These are phyloP conservation scores for Phragmites australis DNA, from an alignment of 176 grass and related monocot species.

Conservation along the genomic window DNA sequence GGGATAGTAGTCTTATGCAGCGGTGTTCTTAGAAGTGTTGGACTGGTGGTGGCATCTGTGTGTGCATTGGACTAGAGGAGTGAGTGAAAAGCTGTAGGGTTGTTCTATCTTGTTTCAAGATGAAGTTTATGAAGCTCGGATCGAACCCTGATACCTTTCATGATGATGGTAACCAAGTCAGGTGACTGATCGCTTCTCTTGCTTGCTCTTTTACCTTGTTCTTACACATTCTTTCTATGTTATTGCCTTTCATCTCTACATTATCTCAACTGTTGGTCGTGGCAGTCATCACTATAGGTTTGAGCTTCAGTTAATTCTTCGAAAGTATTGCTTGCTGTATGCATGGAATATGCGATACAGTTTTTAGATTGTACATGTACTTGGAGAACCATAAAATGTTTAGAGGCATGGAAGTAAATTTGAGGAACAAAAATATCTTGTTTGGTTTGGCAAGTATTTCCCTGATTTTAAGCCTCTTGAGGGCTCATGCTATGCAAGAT, in stretches of 20 bases:
- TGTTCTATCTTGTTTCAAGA: conserved; percentile 42
- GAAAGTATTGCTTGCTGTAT: neutral
- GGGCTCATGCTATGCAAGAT: neutral
- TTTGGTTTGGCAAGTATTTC: conserved; percentile 1
- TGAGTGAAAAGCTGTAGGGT: neutral
- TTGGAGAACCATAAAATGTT: neutral
- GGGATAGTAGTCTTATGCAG: conserved; percentile 20
- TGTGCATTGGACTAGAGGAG: conserved; percentile 23
- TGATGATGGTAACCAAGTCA: conserved; percentile 73
- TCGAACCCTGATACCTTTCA: conserved; percentile 92
- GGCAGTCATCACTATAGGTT: neutral
- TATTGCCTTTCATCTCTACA: neutral
- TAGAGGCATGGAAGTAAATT: neutral
- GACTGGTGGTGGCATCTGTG: neutral
- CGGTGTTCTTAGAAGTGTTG: conserved; percentile 27
- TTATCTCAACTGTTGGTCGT: neutral
- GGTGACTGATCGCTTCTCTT: conserved; percentile 51
- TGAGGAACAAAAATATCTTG: neutral
- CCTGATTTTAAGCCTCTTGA: neutral
- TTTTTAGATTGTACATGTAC: neutral
- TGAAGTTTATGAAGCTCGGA: conserved; percentile 99
- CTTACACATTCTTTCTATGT: neutral
- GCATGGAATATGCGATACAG: neutral
- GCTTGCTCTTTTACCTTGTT: conserved; percentile 22
- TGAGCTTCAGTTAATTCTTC: neutral